A percentile compares a stretch with the other conserved stretches of the same genome.
Conservation (phyloP, 177 flowering plant genomes). For the Tripterygium wilfordii region DNA sequence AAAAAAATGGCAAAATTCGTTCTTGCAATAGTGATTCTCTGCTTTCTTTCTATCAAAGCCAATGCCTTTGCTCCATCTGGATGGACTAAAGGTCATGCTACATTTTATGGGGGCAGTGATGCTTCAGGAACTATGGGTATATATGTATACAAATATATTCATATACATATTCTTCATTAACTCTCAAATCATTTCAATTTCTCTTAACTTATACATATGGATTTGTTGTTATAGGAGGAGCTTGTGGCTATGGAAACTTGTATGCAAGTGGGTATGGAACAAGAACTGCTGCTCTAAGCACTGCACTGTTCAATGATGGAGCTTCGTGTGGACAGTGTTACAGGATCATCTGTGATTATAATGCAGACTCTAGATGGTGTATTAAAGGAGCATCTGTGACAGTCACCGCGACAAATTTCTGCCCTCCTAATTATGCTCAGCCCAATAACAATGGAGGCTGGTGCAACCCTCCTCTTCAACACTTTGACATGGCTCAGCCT, state of each 20-base stretch:
- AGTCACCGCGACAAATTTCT: slow-evolving; percentile 88
- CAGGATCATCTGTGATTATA: slow-evolving; percentile 59
- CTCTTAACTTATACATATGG: no score
- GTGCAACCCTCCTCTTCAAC: slow-evolving; percentile 96
- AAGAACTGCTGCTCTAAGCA: slow-evolving; percentile 74
- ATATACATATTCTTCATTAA: neutral
- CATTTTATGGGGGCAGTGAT: slow-evolving; percentile 86
- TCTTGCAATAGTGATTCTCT: slow-evolving; percentile 19
- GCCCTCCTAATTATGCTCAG: slow-evolving; percentile 82
- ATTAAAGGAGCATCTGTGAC: slow-evolving; percentile 59
- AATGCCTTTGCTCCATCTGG: slow-evolving; percentile 47
- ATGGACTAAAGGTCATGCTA: slow-evolving; percentile 78
- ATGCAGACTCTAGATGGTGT: slow-evolving; percentile 63
- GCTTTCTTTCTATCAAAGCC: slow-evolving; percentile 13
- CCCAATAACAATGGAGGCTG: slow-evolving; percentile 84
- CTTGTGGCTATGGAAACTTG: slow-evolving; percentile 87
- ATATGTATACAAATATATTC: slow-evolving; percentile 1
- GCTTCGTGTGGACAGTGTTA: slow-evolving; percentile 88
- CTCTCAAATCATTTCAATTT: no score
- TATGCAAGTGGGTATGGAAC: slow-evolving; percentile 74
- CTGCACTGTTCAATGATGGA: slow-evolving; percentile 83
- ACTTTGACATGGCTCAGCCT: slow-evolving; percentile 97
- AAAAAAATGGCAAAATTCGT: slow-evolving; percentile 26
- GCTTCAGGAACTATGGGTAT: slow-evolving; percentile 97
- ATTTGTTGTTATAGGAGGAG: slow-evolving; percentile 48